These are phyloP conservation scores for Cordyceps fumosorosea DNA, from an alignment of 2,329 filamentous ascomycete species.

Conservation along the genomic window DNA sequence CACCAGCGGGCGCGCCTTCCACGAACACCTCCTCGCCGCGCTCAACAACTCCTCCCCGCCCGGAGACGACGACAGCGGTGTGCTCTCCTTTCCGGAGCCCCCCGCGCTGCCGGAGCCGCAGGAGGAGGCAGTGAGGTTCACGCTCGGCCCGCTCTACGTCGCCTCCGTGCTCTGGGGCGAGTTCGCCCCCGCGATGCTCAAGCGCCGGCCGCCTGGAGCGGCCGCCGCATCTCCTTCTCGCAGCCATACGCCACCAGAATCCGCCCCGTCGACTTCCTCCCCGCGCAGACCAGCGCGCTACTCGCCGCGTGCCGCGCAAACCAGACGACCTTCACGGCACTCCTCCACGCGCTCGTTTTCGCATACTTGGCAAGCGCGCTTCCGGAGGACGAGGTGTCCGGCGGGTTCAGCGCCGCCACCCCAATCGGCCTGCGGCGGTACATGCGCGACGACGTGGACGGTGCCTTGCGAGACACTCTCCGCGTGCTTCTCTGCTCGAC, in stretches of 20 bases:
- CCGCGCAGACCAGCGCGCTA: conserved; percentile 24
- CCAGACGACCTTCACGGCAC: conserved; percentile 39
- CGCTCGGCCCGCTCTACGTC: conserved; percentile 34
- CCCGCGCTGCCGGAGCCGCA: conserved; percentile 32
- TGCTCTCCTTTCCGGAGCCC: conserved; percentile 25
- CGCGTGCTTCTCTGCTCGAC: conserved; percentile 35
- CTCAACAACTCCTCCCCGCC: conserved; percentile 27
- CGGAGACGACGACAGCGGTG: conserved; percentile 3
- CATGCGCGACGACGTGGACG: conserved; percentile 18
- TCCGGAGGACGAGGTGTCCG: conserved; percentile 24
- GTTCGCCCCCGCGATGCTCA: conserved; percentile 34
- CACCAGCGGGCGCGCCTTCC: conserved; percentile 41
- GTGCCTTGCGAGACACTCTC: conserved; percentile 21
- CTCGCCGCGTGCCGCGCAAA: conserved; percentile 35
- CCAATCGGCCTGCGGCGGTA: conserved; percentile 40
- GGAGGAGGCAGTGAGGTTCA: conserved; percentile 36
- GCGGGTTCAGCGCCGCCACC: conserved; percentile 32
- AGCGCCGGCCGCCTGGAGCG: conserved; percentile 31
- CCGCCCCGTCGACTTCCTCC: conserved; percentile 29
- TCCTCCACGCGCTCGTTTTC: conserved; percentile 41
- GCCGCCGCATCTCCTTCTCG: conserved; percentile 27
- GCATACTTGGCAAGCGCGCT: conserved; percentile 34
- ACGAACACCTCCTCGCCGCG: conserved; percentile 37
- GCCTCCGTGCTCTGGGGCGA: conserved; percentile 33
- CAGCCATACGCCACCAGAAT: conserved; percentile 31